Evolutionary conservation across 1,284 basidiomycete species (phyloP).

Genomic region (Anthracocystis panici-leucophaei): DNA sequence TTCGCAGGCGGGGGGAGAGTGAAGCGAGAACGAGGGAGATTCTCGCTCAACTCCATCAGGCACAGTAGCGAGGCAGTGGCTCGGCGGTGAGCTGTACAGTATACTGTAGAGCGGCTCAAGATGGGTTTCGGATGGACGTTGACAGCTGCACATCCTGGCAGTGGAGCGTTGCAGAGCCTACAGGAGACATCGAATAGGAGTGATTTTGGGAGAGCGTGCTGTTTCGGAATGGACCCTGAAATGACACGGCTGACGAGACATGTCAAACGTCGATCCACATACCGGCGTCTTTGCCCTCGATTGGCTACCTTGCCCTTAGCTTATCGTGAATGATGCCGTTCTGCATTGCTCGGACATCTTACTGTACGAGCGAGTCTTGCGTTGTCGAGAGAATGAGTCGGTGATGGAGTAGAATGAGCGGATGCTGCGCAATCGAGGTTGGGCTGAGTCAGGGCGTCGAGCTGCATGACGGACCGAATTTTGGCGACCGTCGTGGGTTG

Average conservation of each 20-base stretch:
- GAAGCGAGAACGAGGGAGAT: constrained; percentile 9
- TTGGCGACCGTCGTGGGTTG: not conserved
- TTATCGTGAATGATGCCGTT: too few species aligned
- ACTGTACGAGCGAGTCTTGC: not conserved
- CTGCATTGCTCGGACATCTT: not conserved
- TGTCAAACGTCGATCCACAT: constrained; percentile 4
- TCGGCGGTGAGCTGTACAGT: too few species aligned
- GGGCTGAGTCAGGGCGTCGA: too few species aligned
- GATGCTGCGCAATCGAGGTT: too few species aligned
- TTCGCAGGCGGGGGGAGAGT: not conserved
- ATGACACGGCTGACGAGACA: constrained; percentile 3
- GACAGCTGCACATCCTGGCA: not conserved
- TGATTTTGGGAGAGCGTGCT: not conserved
- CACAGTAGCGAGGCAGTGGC: too few species aligned
- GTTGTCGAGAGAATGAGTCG: too few species aligned
- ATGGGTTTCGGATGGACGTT: too few species aligned
- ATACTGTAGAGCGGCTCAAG: too few species aligned
- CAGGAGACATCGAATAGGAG: constrained; percentile 19
- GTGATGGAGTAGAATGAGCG: too few species aligned
- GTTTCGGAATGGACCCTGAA: constrained; percentile 9
- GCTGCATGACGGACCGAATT: too few species aligned
- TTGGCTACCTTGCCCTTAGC: too few species aligned
- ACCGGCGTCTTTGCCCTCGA: not conserved
- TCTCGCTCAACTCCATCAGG: constrained; percentile 20
- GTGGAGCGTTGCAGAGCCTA: not conserved